phyloP scores from a whole-genome alignment of 2,329 filamentous ascomycete genomes.

The Fusarium poae region DNA sequence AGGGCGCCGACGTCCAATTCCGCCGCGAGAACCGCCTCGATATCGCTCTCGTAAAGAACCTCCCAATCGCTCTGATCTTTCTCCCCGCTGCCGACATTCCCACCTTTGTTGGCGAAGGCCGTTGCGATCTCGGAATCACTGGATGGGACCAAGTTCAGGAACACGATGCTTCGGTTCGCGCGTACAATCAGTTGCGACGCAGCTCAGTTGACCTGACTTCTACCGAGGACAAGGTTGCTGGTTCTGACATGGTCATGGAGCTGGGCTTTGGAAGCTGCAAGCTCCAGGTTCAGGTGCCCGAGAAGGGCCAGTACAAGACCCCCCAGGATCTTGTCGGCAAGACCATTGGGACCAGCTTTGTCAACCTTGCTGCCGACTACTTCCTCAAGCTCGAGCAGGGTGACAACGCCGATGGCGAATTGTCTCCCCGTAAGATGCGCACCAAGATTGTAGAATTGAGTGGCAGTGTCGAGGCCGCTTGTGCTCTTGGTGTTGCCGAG shows the following conservation, averaged over 20 bases:
- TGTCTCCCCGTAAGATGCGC: conserved; percentile 67
- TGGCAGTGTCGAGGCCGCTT: conserved; percentile 97
- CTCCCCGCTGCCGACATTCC: conserved; percentile 97
- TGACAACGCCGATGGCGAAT: conserved; percentile 55
- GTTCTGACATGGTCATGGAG: conserved; percentile 89
- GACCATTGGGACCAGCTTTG: conserved; percentile 96
- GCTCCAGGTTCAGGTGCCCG: conserved; percentile 96
- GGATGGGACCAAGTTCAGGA: conserved; percentile 93
- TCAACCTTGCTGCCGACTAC: conserved; percentile 83
- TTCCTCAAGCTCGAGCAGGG: conserved; percentile 81
- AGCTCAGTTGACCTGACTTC: conserved; percentile 54
- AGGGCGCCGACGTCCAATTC: conserved; percentile 97
- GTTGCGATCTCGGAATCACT: conserved; percentile 94
- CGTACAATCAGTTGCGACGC: conserved; percentile 61
- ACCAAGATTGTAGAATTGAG: conserved; percentile 96
- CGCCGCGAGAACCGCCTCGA: conserved; percentile 94
- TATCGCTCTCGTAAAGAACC: conserved; percentile 97
- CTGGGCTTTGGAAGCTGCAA: conserved; percentile 92
- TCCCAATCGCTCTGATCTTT: conserved; percentile 94
- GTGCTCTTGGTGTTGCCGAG: conserved; percentile 93
- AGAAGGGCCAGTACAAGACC: conserved; percentile 78
- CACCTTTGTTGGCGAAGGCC: conserved; percentile 95
- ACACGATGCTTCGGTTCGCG: conserved; percentile 76
- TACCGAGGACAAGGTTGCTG: conserved; percentile 61
- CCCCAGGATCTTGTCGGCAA: conserved; percentile 87